These are phyloP conservation scores for Madurella fahalii DNA, from an alignment of 2,329 filamentous ascomycete species.

Conservation along the genomic window DNA sequence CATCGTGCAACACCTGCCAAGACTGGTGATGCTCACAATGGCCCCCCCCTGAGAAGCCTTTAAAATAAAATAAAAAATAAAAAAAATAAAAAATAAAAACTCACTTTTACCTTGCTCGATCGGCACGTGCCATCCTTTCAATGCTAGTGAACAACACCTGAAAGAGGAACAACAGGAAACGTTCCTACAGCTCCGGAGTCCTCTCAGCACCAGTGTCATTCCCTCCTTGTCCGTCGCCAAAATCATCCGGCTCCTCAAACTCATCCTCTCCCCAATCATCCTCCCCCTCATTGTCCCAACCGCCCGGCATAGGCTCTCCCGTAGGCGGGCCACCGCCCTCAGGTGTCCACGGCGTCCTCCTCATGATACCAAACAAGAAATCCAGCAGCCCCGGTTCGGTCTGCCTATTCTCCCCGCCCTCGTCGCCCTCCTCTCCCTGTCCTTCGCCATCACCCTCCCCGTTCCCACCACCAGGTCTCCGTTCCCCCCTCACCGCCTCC, in stretches of 20 bases:
- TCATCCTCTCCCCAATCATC: conserved; percentile 25
- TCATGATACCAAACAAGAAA: neutral
- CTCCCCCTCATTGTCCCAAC: conserved; percentile 14
- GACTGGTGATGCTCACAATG: conserved; percentile 5
- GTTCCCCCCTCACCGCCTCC: neutral
- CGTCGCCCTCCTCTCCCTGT: neutral
- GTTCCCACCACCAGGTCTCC: neutral
- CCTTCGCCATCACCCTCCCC: too few species aligned
- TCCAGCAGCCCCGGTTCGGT: neutral
- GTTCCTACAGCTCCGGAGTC: neutral
- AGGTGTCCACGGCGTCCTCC: neutral
- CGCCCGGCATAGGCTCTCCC: conserved; percentile 8
- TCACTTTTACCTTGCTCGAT: neutral
- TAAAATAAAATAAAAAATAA: too few species aligned
- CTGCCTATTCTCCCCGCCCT: neutral
- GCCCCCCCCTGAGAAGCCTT: too few species aligned
- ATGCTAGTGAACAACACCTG: neutral
- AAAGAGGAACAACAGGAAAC: neutral
- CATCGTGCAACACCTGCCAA: conserved; percentile 1
- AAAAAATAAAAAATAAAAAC: too few species aligned
- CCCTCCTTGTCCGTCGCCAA: conserved; percentile 66
- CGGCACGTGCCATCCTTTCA: too few species aligned
- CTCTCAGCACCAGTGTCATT: conserved; percentile 3
- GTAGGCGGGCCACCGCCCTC: neutral
- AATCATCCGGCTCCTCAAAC: conserved; percentile 30